These are phyloP conservation scores for Datura wrightii DNA, from an alignment of 257 asterid species.

Conservation along the genomic window DNA sequence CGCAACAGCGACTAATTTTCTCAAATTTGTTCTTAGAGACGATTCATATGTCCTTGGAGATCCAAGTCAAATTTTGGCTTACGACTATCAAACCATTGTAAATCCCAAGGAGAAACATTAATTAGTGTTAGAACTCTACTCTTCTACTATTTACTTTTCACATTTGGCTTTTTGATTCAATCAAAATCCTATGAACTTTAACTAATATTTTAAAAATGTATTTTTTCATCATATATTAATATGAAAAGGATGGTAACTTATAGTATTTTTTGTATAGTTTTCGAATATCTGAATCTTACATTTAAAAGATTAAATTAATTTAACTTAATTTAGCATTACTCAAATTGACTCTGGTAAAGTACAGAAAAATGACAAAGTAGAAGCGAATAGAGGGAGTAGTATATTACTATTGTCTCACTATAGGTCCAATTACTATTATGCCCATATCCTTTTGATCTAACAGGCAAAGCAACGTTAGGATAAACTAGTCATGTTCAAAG, in stretches of 20 bases:
- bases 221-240: too few species aligned
- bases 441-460: background rate
- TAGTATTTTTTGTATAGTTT: too few species aligned
- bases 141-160: background rate
- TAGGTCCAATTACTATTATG: constrained; percentile 25
- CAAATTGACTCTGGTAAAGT: too few species aligned
- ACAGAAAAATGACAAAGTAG: too few species aligned
- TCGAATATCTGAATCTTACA: too few species aligned
- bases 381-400: too few species aligned
- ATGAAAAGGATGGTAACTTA: too few species aligned
- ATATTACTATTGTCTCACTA: background rate
- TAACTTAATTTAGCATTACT: too few species aligned
- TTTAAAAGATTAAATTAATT: too few species aligned
- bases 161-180: too few species aligned
- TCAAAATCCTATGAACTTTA: too few species aligned
- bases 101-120: constrained; percentile 14
- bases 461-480: background rate
- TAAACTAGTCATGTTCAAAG: constrained; percentile 22
- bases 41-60: background rate
- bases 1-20: background rate
- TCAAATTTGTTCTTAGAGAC: background rate
- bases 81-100: background rate
- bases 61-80: constrained; percentile 18
- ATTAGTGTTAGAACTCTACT: background rate
- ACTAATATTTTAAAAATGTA: too few species aligned